Evolutionary conservation across 208 protist species (phyloP).

Genomic region (Acanthamoeba royreba): DNA sequence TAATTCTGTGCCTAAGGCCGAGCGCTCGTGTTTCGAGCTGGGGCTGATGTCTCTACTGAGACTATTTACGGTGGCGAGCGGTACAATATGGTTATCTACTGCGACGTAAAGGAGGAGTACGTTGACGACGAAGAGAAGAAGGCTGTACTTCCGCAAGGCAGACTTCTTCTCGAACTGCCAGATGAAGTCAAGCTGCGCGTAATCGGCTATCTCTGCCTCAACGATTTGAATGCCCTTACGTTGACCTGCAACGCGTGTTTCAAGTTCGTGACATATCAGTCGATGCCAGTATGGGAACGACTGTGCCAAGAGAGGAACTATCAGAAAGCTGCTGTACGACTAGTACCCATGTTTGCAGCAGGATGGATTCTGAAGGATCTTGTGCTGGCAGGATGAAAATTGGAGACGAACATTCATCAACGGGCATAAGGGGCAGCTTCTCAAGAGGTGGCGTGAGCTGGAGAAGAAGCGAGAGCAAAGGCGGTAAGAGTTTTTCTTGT

Average conservation of each 20-base stretch:
- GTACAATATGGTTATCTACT: constrained; percentile 1
- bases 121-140: neutral
- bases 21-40: neutral
- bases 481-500: neutral
- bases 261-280: neutral
- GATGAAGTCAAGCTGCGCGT: neutral
- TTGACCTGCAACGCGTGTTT: neutral
- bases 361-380: neutral
- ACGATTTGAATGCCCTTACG: neutral
- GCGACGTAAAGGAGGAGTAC: neutral
- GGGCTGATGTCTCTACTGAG: neutral
- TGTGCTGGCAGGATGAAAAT: neutral
- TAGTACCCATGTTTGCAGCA: neutral
- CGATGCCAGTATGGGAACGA: neutral
- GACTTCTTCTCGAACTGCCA: neutral
- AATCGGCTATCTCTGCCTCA: neutral
- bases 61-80: neutral
- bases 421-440: neutral
- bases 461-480: neutral
- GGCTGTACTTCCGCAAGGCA: neutral
- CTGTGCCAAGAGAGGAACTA: neutral
- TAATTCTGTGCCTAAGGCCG: neutral
- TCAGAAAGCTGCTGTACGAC: neutral
- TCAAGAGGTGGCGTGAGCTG: constrained; percentile 1
- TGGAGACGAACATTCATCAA: neutral